Percentiles rank a stretch among this genome's conserved stretches.
phyloP scores from a whole-genome alignment of 768 basidiomycete species.

The Naematelia encephala region DNA sequence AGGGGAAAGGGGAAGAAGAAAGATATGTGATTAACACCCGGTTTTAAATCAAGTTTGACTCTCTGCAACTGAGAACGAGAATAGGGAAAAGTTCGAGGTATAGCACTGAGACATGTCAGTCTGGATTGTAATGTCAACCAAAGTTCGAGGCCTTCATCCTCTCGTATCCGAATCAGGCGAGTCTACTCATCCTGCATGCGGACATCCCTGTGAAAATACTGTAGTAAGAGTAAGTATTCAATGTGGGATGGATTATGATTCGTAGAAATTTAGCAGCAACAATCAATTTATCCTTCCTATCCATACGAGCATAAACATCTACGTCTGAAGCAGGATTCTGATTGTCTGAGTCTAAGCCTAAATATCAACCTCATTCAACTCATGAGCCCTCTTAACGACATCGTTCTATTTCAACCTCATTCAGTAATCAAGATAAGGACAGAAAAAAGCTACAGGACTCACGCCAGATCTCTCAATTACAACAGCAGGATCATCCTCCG shows the following conservation, averaged over 20 bases:
- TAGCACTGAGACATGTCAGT: not conserved
- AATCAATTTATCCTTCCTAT: too few species aligned
- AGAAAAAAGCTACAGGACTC: conserved; percentile 28
- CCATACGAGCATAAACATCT: too few species aligned
- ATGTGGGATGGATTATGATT: too few species aligned
- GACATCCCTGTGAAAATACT: too few species aligned
- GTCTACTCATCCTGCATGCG: too few species aligned
- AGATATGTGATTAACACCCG: not conserved
- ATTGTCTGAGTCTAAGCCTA: conserved; percentile 10
- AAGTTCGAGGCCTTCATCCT: too few species aligned
- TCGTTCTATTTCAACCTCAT: conserved; percentile 52
- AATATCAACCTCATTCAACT: conserved; percentile 55
- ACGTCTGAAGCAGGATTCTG: not conserved
- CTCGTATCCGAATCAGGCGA: too few species aligned
- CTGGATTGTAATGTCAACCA: not conserved
- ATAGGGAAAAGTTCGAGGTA: too few species aligned
- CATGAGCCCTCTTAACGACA: conserved; percentile 58
- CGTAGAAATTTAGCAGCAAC: too few species aligned
- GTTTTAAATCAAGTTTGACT: not conserved
- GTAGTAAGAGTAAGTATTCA: too few species aligned
- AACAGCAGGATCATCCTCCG: conserved; percentile 57
- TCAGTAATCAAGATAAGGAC: not conserved
- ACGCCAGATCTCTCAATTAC: conserved; percentile 56
- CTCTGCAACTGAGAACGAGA: too few species aligned
- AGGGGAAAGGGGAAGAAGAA: conserved; percentile 5